Evolutionary conservation across 2,329 filamentous ascomycete species (phyloP).

Genomic region (Arthrobotrys conoides): DNA sequence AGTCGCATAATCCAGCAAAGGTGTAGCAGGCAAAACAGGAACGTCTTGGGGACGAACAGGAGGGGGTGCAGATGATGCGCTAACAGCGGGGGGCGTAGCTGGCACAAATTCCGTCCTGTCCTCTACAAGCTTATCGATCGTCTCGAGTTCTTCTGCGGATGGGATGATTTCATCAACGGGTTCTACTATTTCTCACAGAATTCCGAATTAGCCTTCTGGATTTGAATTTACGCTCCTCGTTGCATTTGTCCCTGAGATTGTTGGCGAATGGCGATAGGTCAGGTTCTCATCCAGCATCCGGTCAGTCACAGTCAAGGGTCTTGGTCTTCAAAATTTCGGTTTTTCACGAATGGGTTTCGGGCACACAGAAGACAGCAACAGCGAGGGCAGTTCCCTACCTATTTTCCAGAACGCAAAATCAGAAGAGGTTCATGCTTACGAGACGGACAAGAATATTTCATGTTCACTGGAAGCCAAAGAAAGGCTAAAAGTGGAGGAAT

Average conservation of each 20-base stretch:
- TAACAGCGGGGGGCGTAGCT: conserved; percentile 30
- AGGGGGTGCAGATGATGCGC: conserved; percentile 18
- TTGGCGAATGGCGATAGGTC: conserved; percentile 19
- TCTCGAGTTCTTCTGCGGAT: conserved; percentile 51
- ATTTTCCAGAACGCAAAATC: conserved; percentile 56
- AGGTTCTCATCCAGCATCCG: conserved; percentile 16
- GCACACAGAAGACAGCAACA: conserved; percentile 61
- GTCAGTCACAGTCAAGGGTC: conserved; percentile 51
- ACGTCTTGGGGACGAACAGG: conserved; percentile 49
- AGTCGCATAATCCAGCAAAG: conserved; percentile 45
- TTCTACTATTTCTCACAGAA: conserved; percentile 42
- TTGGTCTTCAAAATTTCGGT: conserved; percentile 16
- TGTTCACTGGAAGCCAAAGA: conserved; percentile 40
- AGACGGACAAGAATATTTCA: conserved; percentile 35
- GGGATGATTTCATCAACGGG: conserved; percentile 53
- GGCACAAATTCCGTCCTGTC: conserved; percentile 49
- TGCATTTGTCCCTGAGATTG: conserved; percentile 22
- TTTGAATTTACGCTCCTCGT: conserved; percentile 38
- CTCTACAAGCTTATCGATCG: conserved; percentile 54
- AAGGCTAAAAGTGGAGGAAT: conserved; percentile 37
- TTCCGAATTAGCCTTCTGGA: conserved; percentile 49
- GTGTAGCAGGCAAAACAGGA: conserved; percentile 50
- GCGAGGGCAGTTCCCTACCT: conserved; percentile 55
- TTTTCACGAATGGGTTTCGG: conserved; percentile 30
- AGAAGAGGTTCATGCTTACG: conserved; percentile 57